Evolutionary conservation across 495 filamentous ascomycete species (phyloP).

Genomic region (Aspergillus leporis): DNA sequence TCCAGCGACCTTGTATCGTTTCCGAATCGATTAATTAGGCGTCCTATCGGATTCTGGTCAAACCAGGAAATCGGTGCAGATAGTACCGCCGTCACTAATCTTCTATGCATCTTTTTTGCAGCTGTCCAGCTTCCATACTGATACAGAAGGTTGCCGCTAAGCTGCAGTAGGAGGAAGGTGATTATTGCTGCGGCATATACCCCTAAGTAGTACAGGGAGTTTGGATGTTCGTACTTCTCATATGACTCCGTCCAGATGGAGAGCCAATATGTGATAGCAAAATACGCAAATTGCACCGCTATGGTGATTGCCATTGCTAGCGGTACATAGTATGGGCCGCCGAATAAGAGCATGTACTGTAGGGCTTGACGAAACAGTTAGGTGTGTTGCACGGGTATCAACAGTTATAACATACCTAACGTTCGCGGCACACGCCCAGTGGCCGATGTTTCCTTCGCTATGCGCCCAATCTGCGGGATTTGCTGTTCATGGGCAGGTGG

Average conservation of each 20-base stretch:
- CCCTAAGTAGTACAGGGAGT: constrained; percentile 23
- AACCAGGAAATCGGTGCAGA: constrained; percentile 87
- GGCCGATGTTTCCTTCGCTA: constrained; percentile 21
- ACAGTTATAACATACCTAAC: constrained; percentile 19
- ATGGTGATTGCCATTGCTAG: constrained; percentile 22
- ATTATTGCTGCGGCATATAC: constrained; percentile 25
- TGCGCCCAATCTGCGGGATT: neutral
- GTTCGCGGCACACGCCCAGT: constrained; percentile 29
- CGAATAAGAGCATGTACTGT: constrained; percentile 26
- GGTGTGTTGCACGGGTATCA: neutral
- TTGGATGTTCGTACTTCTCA: constrained; percentile 17
- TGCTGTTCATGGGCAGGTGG: constrained; percentile 6
- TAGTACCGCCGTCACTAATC: constrained; percentile 68
- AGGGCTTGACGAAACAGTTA: constrained; percentile 14
- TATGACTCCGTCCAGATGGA: constrained; percentile 30
- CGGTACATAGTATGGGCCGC: constrained; percentile 21
- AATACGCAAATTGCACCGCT: constrained; percentile 26
- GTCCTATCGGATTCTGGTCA: constrained; percentile 83
- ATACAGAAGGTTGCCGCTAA: constrained; percentile 26
- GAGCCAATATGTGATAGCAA: constrained; percentile 29
- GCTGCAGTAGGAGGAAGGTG: constrained; percentile 22
- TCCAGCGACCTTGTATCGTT: constrained; percentile 69
- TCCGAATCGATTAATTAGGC: constrained; percentile 84
- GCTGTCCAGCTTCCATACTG: constrained; percentile 43
- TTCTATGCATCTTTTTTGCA: constrained; percentile 56